A percentile compares a stretch with the other conserved stretches of the same genome.
Evolutionary conservation across 2,329 filamentous ascomycete species (phyloP).

Genomic region (Plectosphaerella cucumerina): DNA sequence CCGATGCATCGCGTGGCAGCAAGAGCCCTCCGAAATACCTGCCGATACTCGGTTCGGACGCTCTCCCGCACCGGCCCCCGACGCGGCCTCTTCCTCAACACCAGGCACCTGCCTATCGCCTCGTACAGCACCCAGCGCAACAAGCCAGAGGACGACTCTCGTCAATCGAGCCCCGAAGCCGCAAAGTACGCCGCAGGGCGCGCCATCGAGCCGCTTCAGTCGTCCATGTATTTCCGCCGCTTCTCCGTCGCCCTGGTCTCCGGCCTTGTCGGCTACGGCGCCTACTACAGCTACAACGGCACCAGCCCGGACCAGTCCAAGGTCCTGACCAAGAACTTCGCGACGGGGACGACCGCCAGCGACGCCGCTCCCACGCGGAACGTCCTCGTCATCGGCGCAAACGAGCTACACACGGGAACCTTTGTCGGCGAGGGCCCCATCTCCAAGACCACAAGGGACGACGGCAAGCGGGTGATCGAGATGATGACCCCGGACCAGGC

Average conservation of each 20-base stretch:
- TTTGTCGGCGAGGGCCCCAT: slow-evolving; percentile 83
- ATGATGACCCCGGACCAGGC: slow-evolving; percentile 97
- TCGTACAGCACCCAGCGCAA: slow-evolving; percentile 13
- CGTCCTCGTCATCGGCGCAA: slow-evolving; percentile 83
- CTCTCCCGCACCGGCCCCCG: slow-evolving; percentile 37
- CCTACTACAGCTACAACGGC: slow-evolving; percentile 68
- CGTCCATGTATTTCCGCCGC: slow-evolving; percentile 73
- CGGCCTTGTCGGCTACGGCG: slow-evolving; percentile 69
- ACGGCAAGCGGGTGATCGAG: slow-evolving; percentile 81
- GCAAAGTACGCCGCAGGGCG: slow-evolving; percentile 19
- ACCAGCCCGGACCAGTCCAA: slow-evolving; percentile 27
- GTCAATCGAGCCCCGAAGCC: slow-evolving; percentile 21
- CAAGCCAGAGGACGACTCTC: slow-evolving; percentile 11
- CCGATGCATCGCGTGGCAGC: slow-evolving; percentile 70
- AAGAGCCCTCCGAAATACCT: slow-evolving; percentile 64
- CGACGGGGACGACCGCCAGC: slow-evolving; percentile 25
- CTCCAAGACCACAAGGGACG: slow-evolving; percentile 81
- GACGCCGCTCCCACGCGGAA: slow-evolving; percentile 51
- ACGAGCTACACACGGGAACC: slow-evolving; percentile 83
- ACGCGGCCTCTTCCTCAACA: slow-evolving; percentile 31
- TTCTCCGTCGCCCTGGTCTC: slow-evolving; percentile 64
- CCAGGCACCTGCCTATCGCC: slow-evolving; percentile 11
- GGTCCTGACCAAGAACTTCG: slow-evolving; percentile 36
- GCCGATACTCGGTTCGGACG: slow-evolving; percentile 59
- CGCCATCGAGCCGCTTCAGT: slow-evolving; percentile 49